phyloP scores from a whole-genome alignment of 1,139 yeast genomes.

The Debaryomyces subglobosus region DNA sequence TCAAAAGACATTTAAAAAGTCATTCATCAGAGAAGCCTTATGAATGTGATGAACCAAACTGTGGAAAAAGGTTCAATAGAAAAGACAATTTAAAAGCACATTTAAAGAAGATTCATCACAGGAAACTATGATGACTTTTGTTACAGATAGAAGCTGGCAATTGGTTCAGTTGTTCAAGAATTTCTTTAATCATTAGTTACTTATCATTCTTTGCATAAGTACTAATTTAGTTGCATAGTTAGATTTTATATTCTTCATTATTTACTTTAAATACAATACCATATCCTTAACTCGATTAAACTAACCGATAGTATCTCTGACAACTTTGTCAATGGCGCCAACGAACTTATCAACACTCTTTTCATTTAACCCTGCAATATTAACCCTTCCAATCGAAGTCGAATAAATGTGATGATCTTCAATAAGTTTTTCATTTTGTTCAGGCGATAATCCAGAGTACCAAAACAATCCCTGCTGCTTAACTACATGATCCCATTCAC shows the following conservation, averaged over 20 bases:
- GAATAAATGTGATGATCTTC: conserved; percentile 41
- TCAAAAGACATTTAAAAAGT: conserved; percentile 84
- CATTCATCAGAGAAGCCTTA: conserved; percentile 90
- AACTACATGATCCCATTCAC: conserved; percentile 43
- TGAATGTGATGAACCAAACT: conserved; percentile 69
- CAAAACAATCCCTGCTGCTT: conserved; percentile 48
- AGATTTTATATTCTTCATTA: conserved; percentile 4
- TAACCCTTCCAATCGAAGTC: conserved; percentile 43
- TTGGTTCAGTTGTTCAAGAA: background rate
- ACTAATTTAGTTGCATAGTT: conserved; percentile 6
- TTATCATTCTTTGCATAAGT: background rate
- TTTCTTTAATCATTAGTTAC: background rate
- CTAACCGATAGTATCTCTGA: conserved; percentile 23
- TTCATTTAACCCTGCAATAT: conserved; percentile 47
- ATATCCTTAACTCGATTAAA: background rate
- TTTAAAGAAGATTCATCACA: conserved; percentile 61
- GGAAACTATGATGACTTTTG: conserved; percentile 11
- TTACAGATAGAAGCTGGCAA: background rate
- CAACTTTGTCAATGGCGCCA: conserved; percentile 39
- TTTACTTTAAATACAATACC: conserved; percentile 1
- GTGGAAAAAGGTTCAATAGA: conserved; percentile 77
- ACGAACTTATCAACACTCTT: conserved; percentile 40
- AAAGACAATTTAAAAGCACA: conserved; percentile 72
- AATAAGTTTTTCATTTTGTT: conserved; percentile 34
- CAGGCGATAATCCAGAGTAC: conserved; percentile 42